Evolutionary conservation across 1,139 yeast genomes (phyloP).

Genomic region (Saccharomyces hybrid): DNA sequence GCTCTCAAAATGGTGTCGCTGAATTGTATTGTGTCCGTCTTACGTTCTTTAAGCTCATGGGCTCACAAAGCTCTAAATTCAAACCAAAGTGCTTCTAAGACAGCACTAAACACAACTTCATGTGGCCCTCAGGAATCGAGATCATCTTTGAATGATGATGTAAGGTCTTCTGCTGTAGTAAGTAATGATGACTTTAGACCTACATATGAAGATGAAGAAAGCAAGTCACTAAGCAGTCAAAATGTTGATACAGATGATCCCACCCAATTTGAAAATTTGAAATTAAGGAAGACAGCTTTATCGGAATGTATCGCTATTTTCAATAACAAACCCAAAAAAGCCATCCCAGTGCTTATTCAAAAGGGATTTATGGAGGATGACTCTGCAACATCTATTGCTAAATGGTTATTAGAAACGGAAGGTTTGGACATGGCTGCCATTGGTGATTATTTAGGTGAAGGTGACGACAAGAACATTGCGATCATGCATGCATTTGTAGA

Average conservation of each 20-base stretch:
- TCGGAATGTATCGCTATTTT: slow-evolving; percentile 73
- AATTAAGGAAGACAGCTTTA: slow-evolving; percentile 74
- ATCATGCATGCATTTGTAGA: slow-evolving; percentile 94
- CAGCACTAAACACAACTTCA: slow-evolving; percentile 1
- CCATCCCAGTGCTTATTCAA: slow-evolving; percentile 53
- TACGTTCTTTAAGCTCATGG: slow-evolving; percentile 80
- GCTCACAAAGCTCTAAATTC: slow-evolving; percentile 63
- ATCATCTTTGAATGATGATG: slow-evolving; percentile 13
- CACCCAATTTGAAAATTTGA: slow-evolving; percentile 74
- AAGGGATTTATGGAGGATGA: slow-evolving; percentile 56
- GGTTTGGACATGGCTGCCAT: slow-evolving; percentile 76
- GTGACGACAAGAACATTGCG: slow-evolving; percentile 65
- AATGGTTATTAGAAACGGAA: slow-evolving; percentile 65
- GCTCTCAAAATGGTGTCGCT: slow-evolving; percentile 78
- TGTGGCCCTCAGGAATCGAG: slow-evolving; percentile 2
- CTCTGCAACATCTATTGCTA: slow-evolving; percentile 63
- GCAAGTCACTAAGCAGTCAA: slow-evolving; percentile 10
- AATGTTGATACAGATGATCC: slow-evolving; percentile 57
- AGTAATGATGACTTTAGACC: slow-evolving; percentile 32
- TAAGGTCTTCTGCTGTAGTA: slow-evolving; percentile 37
- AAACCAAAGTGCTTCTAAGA: slow-evolving; percentile 9
- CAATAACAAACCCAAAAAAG: slow-evolving; percentile 78
- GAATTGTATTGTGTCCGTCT: slow-evolving; percentile 71
- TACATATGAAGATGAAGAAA: slow-evolving; percentile 12
- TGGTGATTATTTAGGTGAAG: slow-evolving; percentile 92